Base-by-base conservation (phyloP, 2,329 filamentous ascomycete species). In the Fusarium torreyae region DNA sequence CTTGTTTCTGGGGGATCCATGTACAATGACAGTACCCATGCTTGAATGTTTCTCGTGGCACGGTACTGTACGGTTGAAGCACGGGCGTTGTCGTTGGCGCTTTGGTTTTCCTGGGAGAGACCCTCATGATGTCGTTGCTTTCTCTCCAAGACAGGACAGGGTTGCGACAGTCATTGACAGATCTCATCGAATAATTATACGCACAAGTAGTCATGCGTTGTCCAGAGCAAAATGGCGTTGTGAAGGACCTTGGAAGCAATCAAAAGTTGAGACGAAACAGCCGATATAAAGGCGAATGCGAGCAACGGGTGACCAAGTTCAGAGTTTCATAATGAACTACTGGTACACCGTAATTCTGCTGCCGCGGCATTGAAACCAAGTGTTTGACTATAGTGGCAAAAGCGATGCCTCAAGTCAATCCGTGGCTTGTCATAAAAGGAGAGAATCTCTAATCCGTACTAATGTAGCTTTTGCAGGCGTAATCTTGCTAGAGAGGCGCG, bases 401-500 rank as follows among this genome's bases (percentile, higher is more conserved):
- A 57, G 36, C 40, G 42, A 34, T 24, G 49, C 49, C 46, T 24
- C 20, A 57, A n/a, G 15, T 43, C 55, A 43, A 52, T 44, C 43
- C 24, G 42, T 49, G 55, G 54, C 46, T 40, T 44, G 31, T 13
- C 28, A 10, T 26, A 20, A 54, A 66, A 57, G 50, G 52, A 69
- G 59, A 64, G 52, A 44, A 39, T 48, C 57, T 31, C 10, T 31
- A 13, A 31, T 31, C 28, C 28, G 10, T 31, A 13, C 28, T 55
- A 63, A 42, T 63, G 48, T 50, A 57, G 28, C 52, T 9, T 39
- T 28, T 36, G 67, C 55, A 69, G 58, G 56, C 40, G 55, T 43
- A 68, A 71, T 57, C 64, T 50, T 71, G 61, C 56, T 44, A 65
- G 49, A 48, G 57, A 48, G 40, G 63, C 52, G 51, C 38, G 50